Conservation (phyloP, 331 rosid genomes). For the Cydonia oblonga region DNA sequence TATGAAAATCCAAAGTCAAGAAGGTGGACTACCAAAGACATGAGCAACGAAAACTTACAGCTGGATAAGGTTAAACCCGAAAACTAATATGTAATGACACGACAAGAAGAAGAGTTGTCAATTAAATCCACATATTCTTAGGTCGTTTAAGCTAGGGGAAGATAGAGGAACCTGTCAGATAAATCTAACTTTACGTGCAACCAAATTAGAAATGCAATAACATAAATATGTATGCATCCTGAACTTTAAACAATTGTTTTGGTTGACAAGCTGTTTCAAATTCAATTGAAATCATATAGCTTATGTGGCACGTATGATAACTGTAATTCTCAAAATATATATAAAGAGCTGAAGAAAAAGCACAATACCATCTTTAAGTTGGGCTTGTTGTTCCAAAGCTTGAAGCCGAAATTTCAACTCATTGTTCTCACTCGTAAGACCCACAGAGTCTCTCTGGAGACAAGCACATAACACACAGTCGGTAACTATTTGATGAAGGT, state of each 20-base stretch:
- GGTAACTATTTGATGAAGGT: neutral
- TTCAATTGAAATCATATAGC: neutral
- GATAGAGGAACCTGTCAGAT: neutral
- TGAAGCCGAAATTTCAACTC: slow-evolving; percentile 83
- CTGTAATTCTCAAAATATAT: neutral
- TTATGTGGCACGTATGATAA: neutral
- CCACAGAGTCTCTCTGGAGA: slow-evolving; percentile 46
- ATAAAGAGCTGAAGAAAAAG: slow-evolving; percentile 6
- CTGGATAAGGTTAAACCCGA: neutral
- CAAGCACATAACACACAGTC: slow-evolving; percentile 2
- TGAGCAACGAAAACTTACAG: neutral
- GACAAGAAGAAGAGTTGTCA: neutral
- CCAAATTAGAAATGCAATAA: neutral
- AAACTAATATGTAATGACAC: neutral
- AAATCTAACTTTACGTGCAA: neutral
- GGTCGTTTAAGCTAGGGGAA: neutral
- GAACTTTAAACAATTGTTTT: neutral
- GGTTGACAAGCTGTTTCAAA: neutral
- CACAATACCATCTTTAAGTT: slow-evolving; percentile 63
- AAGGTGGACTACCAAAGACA: neutral
- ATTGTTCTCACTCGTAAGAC: slow-evolving; percentile 50
- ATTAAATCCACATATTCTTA: neutral
- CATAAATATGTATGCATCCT: neutral
- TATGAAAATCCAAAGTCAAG: neutral
- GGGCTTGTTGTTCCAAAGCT: slow-evolving; percentile 76